Evolutionary conservation across 805 yeast species (phyloP).

Genomic region (Maudiozyma bulderi): DNA sequence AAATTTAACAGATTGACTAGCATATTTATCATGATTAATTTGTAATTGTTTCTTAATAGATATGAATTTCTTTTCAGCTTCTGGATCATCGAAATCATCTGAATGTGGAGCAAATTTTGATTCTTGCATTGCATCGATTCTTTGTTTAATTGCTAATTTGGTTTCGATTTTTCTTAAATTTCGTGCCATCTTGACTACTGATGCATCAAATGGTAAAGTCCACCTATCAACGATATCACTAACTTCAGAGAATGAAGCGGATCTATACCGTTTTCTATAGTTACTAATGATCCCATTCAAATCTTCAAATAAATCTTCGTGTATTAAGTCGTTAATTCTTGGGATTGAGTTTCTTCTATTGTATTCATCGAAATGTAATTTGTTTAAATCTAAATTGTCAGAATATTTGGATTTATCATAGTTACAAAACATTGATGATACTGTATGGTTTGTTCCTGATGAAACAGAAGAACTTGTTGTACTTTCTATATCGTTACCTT

Average conservation of each 20-base stretch:
- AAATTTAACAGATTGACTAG: constrained; percentile 12
- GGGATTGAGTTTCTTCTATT: constrained; percentile 23
- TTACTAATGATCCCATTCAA: background rate
- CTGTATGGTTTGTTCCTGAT: background rate
- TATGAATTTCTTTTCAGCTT: constrained; percentile 7
- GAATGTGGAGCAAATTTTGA: background rate
- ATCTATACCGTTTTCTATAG: constrained; percentile 9
- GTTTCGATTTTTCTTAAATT: constrained; percentile 7
- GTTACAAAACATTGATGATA: constrained; percentile 8
- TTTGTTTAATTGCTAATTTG: background rate
- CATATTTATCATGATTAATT: constrained; percentile 10
- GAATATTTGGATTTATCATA: constrained; percentile 3
- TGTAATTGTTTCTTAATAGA: constrained; percentile 8
- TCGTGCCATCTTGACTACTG: constrained; percentile 23
- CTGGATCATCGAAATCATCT: background rate
- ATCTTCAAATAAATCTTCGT: background rate
- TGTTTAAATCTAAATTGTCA: background rate
- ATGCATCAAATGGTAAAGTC: constrained; percentile 26
- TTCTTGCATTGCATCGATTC: background rate
- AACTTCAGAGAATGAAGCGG: constrained; percentile 18
- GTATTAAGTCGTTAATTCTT: constrained; percentile 7
- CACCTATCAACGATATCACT: constrained; percentile 21
- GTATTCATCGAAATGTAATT: constrained; percentile 18
- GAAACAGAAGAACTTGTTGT: background rate
- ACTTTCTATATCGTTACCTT: background rate